These are phyloP conservation scores for Tylopilus sp. DNA, from an alignment of 1,284 basidiomycete genomes.

Conservation along the genomic window DNA sequence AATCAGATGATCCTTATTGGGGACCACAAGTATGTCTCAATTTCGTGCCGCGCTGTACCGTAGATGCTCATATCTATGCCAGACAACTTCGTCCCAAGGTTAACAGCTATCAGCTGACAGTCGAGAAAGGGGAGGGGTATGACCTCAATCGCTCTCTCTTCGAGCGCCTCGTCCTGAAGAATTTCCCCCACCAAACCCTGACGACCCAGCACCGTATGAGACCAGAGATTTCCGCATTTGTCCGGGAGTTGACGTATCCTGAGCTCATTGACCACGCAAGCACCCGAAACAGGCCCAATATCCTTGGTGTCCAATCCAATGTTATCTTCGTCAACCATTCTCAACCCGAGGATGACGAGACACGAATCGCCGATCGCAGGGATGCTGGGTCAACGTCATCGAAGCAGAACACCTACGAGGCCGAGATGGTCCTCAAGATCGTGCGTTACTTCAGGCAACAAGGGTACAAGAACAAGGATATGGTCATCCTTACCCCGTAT, in stretches of 20 bases:
- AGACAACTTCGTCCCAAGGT: conserved; percentile 79
- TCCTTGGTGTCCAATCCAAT: conserved; percentile 66
- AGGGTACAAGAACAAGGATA: conserved; percentile 67
- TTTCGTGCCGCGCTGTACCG: not conserved
- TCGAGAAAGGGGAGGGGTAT: conserved; percentile 72
- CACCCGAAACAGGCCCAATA: conserved; percentile 59
- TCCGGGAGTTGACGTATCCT: conserved; percentile 71
- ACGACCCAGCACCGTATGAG: conserved; percentile 74
- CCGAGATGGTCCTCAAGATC: conserved; percentile 71
- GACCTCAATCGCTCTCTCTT: conserved; percentile 75
- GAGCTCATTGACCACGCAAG: conserved; percentile 65
- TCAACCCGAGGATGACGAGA: conserved; percentile 64
- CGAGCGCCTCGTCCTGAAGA: conserved; percentile 71
- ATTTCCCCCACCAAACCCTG: conserved; percentile 70
- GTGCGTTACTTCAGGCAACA: conserved; percentile 73
- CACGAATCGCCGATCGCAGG: conserved; percentile 51
- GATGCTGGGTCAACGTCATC: conserved; percentile 63
- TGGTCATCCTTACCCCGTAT: conserved; percentile 76
- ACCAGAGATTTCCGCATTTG: conserved; percentile 71
- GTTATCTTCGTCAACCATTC: conserved; percentile 70
- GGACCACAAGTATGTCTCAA: conserved; percentile 70
- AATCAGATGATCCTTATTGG: conserved; percentile 72
- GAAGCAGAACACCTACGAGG: conserved; percentile 70
- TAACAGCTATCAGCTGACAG: conserved; percentile 68
- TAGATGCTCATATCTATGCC: conserved; percentile 9